Evolutionary conservation across 2,329 filamentous ascomycete species (phyloP).

Genomic region (Exophiala phaeomuriformis): DNA sequence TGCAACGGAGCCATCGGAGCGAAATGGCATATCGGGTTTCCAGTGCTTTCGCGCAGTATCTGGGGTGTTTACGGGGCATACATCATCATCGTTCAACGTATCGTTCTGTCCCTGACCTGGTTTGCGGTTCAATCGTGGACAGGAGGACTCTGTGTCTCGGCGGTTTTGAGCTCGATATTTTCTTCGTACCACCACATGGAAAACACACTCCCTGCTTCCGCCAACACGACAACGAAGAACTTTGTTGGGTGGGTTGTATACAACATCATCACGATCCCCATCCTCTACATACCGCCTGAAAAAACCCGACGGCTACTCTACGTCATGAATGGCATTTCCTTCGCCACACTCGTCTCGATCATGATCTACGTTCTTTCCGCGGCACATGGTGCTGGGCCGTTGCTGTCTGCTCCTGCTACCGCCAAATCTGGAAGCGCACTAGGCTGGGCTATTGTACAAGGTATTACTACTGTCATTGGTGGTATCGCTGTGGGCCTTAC

Average conservation of each 20-base stretch:
- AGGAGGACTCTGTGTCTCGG: constrained; percentile 33
- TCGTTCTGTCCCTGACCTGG: constrained; percentile 34
- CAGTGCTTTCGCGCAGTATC: constrained; percentile 43
- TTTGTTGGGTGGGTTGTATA: constrained; percentile 29
- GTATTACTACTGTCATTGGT: constrained; percentile 31
- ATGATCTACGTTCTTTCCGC: constrained; percentile 32
- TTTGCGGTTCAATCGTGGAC: constrained; percentile 35
- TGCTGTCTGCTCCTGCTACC: constrained; percentile 24
- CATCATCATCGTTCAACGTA: constrained; percentile 36
- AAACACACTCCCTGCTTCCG: constrained; percentile 32
- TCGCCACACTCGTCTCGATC: constrained; percentile 26
- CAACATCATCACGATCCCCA: constrained; percentile 34
- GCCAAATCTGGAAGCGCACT: constrained; percentile 17
- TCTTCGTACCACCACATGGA: constrained; percentile 33
- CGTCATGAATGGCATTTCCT: constrained; percentile 28
- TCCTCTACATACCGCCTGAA: constrained; percentile 41
- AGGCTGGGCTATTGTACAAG: constrained; percentile 17
- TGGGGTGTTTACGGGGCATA: constrained; percentile 46
- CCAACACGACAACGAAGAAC: constrained; percentile 33
- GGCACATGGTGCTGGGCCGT: constrained; percentile 31
- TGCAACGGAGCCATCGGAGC: constrained; percentile 41
- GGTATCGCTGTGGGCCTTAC: constrained; percentile 30
- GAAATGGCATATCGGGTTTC: constrained; percentile 37
- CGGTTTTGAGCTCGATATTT: constrained; percentile 31
- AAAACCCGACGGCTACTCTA: constrained; percentile 33